Base-by-base conservation (phyloP, 2,329 filamentous ascomycete species). In the Podosphaera aphanis region DNA sequence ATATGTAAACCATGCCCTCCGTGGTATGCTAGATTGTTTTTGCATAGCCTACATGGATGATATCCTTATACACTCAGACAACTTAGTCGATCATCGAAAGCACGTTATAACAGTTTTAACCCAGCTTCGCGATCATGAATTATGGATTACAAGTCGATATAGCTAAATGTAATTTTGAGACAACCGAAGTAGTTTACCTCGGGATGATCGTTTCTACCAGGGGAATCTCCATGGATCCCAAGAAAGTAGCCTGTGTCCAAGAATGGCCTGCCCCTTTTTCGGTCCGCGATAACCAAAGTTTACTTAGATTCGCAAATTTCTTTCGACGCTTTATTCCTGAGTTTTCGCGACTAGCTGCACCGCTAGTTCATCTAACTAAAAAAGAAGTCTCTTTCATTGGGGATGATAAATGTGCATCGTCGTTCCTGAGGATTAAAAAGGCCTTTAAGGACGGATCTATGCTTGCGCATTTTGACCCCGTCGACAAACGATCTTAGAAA, bases 31-130 rank as follows among this genome's bases (percentile, higher is more conserved):
- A 10, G 41, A 43, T 35, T 5, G 20, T 18, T 43, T 43, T n/a
- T 43, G 29, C 18, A 33, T 15, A 5, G 36, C 21, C n/a, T 49
- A 49, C 20, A 42, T 49, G 16, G 19, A 49, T 31, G 25, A 49
- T 42, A 49, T 49, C 15, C 25, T 49, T 6, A 49, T 49, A 11
- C 47, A 44, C 33, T 49, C 31, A 2, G 18, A 44, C 15, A 42
- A 25, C 8, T 5, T 27, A 2, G 3, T 19, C 13, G 19, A 46
- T 2, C 37, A 47, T 42, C 11, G 15, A 8, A n/a, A 33, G n/a
- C 25, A 47, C 35, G 20, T 49, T 19, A 11, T 42, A 16, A 45
- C 43, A 31, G 42, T 49, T 3, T 21, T 49, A 7, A 0, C 38
- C 33, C 15, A 36, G 13, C 47, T 48, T n/a, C 20, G 37, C 2